Base-by-base conservation (phyloP, 805 yeast species). In the Maudiozyma barnettii region DNA sequence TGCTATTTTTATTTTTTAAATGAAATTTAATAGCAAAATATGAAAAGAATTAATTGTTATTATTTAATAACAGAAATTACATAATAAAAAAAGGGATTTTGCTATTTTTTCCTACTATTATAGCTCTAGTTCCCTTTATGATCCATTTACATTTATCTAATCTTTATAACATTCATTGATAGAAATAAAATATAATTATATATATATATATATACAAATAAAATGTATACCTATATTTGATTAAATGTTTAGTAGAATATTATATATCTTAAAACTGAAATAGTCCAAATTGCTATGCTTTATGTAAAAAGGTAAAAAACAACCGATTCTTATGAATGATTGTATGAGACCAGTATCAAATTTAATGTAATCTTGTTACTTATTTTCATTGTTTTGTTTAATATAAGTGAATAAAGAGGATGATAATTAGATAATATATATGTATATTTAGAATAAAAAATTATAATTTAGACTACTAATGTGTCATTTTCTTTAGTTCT, bases 401-500 rank as follows among this genome's bases (percentile, higher is more conserved):
- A 37, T 37, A 39, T 39, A 39, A 23, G 18, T 39, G 41, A 23
- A 22, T 39, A 18, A 19, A 21, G 30, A 10, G 20, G n/a, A 22
- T 21, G 18, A 22, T 39, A 14, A 23, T 39, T 39, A 22, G 19
- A 39, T 22, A 22, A 19, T 16, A 20, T 26, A 26, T 26, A 26
- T 6, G 30, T 26, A 26, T 33, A 37, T 39, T 40, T 19, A 21
- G 36, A 41, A 31, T 37, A 21, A 40, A 45, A 35, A 48, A 30
- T 21, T 16, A 41, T 37, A 41, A 41, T 21, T 47, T 21, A 44
- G 30, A 35, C 39, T 40, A 30, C 40, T 37, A 10, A 33, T 20
- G 22, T 23, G 22, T 33, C 14, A 41, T 20, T 45, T 36, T 18
- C 26, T 42, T 50, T 51, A 55, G 55, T 52, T 55, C 54, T 57